Evolutionary conservation across 257 asterid species (phyloP), one percentile per base, ranked within the genome.

Genomic region (Ligustrum vulgare): DNA sequence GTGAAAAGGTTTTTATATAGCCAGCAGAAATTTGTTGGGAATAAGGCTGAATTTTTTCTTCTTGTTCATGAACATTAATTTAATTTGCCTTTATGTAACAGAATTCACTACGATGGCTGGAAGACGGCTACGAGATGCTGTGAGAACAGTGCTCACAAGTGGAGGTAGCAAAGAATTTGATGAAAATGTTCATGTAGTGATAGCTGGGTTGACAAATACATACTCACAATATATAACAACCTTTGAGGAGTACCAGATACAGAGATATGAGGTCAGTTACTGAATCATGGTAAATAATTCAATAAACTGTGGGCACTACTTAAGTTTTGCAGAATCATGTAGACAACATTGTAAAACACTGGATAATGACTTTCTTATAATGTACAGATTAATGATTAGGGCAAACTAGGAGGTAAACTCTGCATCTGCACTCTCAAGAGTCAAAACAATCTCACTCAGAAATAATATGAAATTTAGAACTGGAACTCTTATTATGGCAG

Each of bases 71-170:
- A 16, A 7, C 31, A 56, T 56, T 56, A 22, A 56, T 8, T 56
- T 0, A 13, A 47, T 31, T 34, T 69, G 34, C 67, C 47, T 65
- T 10, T 43, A 8, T 43, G 18, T 51, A 34, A 75, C 87, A 93
- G 99, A 94, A 86, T 94, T 92, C 87, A 88, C 96, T 72, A 94
- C 99, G 60, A 94, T 94, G 99, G 93, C 99, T 41, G 99, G 99
- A 75, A 91, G 99, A 80, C 91, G 98, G 70, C 97, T 94, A 69
- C 91, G 98, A 58, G 99, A 94, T 85, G 96, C 98, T 31, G 92
- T 94, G 76, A 89, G 70, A 89, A 71, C 73, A 45, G 91, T 77
- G 64, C 87, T 94, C 36, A 81, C 79, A 7, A 82, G 84, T 79
- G 84, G 86, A 80, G 82, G 76, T 70, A 76, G 79, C 75, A 84